A percentile compares a stretch with the other conserved stretches of the same genome.
These are phyloP conservation scores for Cyclotella atomus DNA, from an alignment of 108 stramenopile species.

Conservation along the genomic window DNA sequence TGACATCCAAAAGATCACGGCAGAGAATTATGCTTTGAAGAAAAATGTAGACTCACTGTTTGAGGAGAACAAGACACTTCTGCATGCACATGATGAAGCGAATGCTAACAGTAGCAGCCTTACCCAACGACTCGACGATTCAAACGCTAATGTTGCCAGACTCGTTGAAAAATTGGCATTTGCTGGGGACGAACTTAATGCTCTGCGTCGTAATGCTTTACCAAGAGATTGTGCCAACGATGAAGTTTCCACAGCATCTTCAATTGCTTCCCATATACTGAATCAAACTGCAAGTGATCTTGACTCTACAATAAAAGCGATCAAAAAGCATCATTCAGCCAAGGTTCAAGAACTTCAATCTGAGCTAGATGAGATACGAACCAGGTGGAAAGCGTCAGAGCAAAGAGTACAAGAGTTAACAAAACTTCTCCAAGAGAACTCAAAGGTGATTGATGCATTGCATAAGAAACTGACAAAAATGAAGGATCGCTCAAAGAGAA, in stretches of 20 bases:
- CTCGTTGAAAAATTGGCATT: conserved; percentile 15
- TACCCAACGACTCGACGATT: conserved; percentile 14
- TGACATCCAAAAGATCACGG: conserved; percentile 10
- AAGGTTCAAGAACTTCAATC: conserved; percentile 29
- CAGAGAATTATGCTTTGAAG: conserved; percentile 5
- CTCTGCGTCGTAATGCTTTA: neutral
- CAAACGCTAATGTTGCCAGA: neutral
- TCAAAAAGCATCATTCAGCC: conserved; percentile 38
- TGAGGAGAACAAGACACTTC: conserved; percentile 20
- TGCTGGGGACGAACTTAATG: neutral
- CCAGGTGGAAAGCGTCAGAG: conserved; percentile 39
- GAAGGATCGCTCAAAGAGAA: neutral
- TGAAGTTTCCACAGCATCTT: conserved; percentile 34
- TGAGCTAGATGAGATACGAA: conserved; percentile 35
- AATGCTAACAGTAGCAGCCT: neutral
- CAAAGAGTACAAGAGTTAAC: conserved; percentile 40
- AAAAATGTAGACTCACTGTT: neutral
- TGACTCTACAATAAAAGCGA: conserved; percentile 34
- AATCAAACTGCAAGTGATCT: conserved; percentile 43
- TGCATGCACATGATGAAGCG: conserved; percentile 8
- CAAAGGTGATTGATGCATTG: conserved; percentile 30
- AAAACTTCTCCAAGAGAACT: conserved; percentile 39
- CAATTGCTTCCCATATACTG: conserved; percentile 10
- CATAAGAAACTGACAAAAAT: conserved; percentile 40
- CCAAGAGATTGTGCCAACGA: conserved; percentile 12